Conservation (phyloP, 73 alveolate genomes). For the Paramecium biaurelia region DNA sequence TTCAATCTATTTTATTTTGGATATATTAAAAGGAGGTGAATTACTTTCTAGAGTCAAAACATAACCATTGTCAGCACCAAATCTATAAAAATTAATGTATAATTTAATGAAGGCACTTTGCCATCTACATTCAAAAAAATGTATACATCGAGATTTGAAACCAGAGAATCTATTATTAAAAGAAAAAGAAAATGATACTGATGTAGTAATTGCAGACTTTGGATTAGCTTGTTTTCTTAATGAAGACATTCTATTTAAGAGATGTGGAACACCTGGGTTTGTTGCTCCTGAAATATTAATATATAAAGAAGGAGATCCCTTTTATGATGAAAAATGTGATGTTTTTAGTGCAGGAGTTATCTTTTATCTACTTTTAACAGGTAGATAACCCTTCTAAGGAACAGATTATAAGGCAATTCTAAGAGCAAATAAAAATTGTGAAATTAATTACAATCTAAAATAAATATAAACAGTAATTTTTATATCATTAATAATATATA, state of each 20-base stretch:
- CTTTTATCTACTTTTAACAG: conserved; percentile 39
- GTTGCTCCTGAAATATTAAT: conserved; percentile 62
- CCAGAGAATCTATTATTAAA: conserved; percentile 61
- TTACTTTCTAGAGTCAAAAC: conserved; percentile 26
- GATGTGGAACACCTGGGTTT: conserved; percentile 68
- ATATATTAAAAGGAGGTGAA: conserved; percentile 62
- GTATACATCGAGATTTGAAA: conserved; percentile 63
- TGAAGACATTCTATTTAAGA: conserved; percentile 52
- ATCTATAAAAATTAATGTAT: conserved; percentile 38
- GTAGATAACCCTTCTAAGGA: conserved; percentile 63
- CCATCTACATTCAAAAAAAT: conserved; percentile 49
- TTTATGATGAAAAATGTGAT: conserved; percentile 67
- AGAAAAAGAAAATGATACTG: conserved; percentile 51
- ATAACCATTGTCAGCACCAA: background rate
- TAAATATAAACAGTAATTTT: conserved; percentile 23
- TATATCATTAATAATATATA: background rate
- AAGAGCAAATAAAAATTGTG: conserved; percentile 64
- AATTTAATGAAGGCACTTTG: conserved; percentile 47
- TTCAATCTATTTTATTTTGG: conserved; percentile 60
- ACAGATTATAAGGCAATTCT: conserved; percentile 57
- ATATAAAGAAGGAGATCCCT: conserved; percentile 65
- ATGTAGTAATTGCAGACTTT: conserved; percentile 63
- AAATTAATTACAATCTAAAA: conserved; percentile 6
- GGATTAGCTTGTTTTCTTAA: conserved; percentile 58
- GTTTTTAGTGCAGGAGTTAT: conserved; percentile 59